A percentile compares a stretch with the other conserved stretches of the same genome.
Conservation (phyloP, 306 rosid species). For the Trifolium dubium region DNA sequence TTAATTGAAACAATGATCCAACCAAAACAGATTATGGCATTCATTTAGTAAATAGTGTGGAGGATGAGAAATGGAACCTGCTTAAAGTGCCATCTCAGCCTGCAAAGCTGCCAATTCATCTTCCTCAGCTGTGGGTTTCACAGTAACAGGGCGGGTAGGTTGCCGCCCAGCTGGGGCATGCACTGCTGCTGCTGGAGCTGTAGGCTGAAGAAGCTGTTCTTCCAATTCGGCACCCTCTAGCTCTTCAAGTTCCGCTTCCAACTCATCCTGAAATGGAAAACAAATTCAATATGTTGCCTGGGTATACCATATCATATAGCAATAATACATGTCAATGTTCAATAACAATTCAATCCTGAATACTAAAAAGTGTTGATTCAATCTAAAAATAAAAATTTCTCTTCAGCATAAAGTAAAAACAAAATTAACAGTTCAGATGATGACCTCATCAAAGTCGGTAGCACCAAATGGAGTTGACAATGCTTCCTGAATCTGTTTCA, state of each 20-base stretch:
- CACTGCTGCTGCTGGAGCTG: slow-evolving; percentile 86
- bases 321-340: not conserved
- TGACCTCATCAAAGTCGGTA: slow-evolving; percentile 94
- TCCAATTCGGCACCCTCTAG: slow-evolving; percentile 97
- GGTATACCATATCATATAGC: slow-evolving; percentile 1
- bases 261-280: slow-evolving; percentile 73
- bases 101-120: slow-evolving; percentile 95
- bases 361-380: not conserved
- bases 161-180: slow-evolving; percentile 77
- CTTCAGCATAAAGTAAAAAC: not conserved
- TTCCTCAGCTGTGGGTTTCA: slow-evolving; percentile 82
- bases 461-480: slow-evolving; percentile 90
- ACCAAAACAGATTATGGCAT: not conserved
- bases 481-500: slow-evolving; percentile 97
- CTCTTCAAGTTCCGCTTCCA: slow-evolving; percentile 99
- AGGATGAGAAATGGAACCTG: slow-evolving; percentile 51
- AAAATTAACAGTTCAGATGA: slow-evolving; percentile 24
- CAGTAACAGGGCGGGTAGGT: slow-evolving; percentile 68
- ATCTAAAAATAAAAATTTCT: not conserved
- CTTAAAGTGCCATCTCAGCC: slow-evolving; percentile 98
- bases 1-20: slow-evolving; percentile 35
- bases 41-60: slow-evolving; percentile 15
- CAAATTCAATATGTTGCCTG: slow-evolving; percentile 34
- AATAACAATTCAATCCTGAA: not conserved
- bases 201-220: slow-evolving; percentile 98